These are phyloP conservation scores for Pichia sp. DNA, from an alignment of 1,139 yeast species.

Conservation along the genomic window DNA sequence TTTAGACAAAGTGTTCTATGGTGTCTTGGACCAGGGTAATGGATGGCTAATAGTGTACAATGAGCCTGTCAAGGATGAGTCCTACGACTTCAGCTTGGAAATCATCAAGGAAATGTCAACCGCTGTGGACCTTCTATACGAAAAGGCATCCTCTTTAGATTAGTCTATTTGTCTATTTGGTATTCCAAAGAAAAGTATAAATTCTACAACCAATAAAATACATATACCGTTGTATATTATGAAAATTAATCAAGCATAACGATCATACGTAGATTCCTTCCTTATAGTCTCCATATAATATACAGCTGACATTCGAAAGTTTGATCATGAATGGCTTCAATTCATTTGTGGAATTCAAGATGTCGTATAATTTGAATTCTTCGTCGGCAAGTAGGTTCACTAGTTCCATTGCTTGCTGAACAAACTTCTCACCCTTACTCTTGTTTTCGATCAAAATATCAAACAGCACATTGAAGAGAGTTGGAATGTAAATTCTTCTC, in stretches of 20 bases:
- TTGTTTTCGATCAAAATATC: slow-evolving; percentile 37
- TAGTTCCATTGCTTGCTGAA: slow-evolving; percentile 52
- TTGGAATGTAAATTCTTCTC: slow-evolving; percentile 71
- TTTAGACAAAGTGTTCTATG: slow-evolving; percentile 87
- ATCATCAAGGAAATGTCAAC: slow-evolving; percentile 81
- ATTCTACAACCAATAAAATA: background rate
- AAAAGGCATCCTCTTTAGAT: slow-evolving; percentile 67
- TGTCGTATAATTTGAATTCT: slow-evolving; percentile 42
- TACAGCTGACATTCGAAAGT: slow-evolving; percentile 48
- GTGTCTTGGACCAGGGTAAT: slow-evolving; percentile 96
- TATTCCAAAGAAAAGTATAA: background rate
- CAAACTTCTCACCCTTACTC: slow-evolving; percentile 29
- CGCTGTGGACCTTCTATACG: slow-evolving; percentile 88
- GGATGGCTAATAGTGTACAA: slow-evolving; percentile 95
- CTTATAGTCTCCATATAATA: slow-evolving; percentile 25
- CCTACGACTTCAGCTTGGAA: slow-evolving; percentile 84
- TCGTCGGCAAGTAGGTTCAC: slow-evolving; percentile 54
- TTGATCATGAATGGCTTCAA: slow-evolving; percentile 57
- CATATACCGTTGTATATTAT: background rate
- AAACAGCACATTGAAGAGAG: slow-evolving; percentile 57
- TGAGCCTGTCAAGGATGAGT: slow-evolving; percentile 82
- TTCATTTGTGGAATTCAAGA: slow-evolving; percentile 56
- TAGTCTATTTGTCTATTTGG: slow-evolving; percentile 10
- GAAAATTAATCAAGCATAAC: background rate
- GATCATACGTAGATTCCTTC: slow-evolving; percentile 36